These are phyloP conservation scores for Asparagopsis taxiformis DNA, from an alignment of 31 red algal species.

Conservation along the genomic window DNA sequence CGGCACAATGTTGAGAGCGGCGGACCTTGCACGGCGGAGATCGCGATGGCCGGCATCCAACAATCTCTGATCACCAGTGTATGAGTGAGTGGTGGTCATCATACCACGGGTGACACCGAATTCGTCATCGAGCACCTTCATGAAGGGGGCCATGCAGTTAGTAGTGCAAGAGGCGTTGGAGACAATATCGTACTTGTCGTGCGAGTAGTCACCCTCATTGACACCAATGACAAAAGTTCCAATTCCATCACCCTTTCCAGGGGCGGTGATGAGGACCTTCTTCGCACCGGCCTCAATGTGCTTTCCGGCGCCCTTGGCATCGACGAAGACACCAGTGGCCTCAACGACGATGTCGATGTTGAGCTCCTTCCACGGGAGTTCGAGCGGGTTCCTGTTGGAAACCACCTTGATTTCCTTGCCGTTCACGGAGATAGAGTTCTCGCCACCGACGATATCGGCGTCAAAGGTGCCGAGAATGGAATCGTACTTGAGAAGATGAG, in stretches of 20 bases:
- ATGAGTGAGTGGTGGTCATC: constrained; percentile 99
- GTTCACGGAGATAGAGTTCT: constrained; percentile 81
- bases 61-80: constrained; percentile 95
- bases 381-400: constrained; percentile 85
- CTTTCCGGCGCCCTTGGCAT: constrained; percentile 72
- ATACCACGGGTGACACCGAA: constrained; percentile 96
- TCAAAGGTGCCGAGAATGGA: constrained; percentile 89
- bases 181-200: constrained; percentile 88
- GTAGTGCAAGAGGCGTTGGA: constrained; percentile 99
- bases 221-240: constrained; percentile 92
- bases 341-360: constrained; percentile 99
- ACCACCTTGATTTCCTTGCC: constrained; percentile 89
- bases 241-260: constrained; percentile 94
- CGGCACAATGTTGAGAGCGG: constrained; percentile 75
- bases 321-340: constrained; percentile 96
- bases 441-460: constrained; percentile 73
- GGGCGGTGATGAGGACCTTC: constrained; percentile 99
- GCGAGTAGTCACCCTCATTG: constrained; percentile 78
- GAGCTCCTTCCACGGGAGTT: constrained; percentile 94
- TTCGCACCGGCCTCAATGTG: constrained; percentile 99
- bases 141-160: constrained; percentile 99
- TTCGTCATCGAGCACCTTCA: constrained; percentile 98
- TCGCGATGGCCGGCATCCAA: constrained; percentile 97
- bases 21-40: constrained; percentile 88
- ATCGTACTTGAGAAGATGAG: constrained; percentile 99